Evolutionary conservation across 768 basidiomycete genomes (phyloP), one percentile per base, ranked within the genome.

Genomic region (Sarcomyxa edulis): DNA sequence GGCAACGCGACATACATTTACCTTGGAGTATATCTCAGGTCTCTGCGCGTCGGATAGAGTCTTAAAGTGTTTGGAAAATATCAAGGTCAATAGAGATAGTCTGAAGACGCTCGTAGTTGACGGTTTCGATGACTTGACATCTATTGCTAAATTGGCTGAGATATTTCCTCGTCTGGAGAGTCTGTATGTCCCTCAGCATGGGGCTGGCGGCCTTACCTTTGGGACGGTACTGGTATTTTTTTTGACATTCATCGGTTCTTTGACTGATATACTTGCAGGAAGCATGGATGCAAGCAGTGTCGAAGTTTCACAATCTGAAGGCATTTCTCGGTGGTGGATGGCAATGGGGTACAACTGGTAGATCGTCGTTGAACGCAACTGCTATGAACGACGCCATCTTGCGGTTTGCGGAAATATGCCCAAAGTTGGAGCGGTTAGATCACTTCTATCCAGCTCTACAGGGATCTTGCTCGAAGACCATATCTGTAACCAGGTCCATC

Each of bases 311-410:
- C 3, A 60, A 65, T 11, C 65, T 76, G 9, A 58, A 69, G 47
- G 62, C 68, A 0, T 66, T 74, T 44, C 60, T 64, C 28, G 70
- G 71, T 8, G 44, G 50, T 20, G 66, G 61, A 10, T 1, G 18
- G 33, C 49, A 72, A 1, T 76, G 72, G 72, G 44, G 45, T 3
- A 62, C 68, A 9, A 62, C 68, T 4, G 8, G 27, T n/a, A 16
- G 16, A n/a, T 15, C n/a, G 7, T 51, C 54, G 15, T 46, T 57
- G 27, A 48, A 60, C 35, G 61, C 60, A 46, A 48, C 59, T 19
- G 48, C 43, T 18, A 68, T 75, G 67, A 70, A 72, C 33, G 45
- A 49, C 6, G 60, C 61, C 6, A 68, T 74, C 24, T 50, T 60
- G 46, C 51, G 60, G 32, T 53, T 74, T 5, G 60, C 68, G 2